Evolutionary conservation across 306 rosid genomes (phyloP).

Genomic region (Cicer arietinum): DNA sequence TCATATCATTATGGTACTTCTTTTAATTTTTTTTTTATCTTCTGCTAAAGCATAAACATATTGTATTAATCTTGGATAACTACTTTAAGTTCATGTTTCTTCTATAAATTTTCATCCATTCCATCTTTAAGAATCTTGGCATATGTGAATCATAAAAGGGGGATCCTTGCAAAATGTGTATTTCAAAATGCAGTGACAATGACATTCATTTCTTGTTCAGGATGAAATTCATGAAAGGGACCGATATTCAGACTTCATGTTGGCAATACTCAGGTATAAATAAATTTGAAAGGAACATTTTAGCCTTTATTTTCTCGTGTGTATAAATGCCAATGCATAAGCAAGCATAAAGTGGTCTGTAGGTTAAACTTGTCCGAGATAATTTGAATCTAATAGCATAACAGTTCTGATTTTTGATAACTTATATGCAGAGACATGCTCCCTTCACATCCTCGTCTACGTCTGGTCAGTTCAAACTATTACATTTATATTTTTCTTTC

Average conservation of each 20-base stretch:
- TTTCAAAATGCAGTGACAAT: constrained; percentile 33
- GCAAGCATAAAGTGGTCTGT: constrained; percentile 25
- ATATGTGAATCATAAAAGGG: constrained; percentile 28
- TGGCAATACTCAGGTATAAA: constrained; percentile 80
- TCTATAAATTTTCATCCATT: constrained; percentile 1
- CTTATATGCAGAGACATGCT: constrained; percentile 85
- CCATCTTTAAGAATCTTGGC: constrained; percentile 17
- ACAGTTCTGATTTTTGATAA: constrained; percentile 37
- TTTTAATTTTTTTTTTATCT: constrained; percentile 19
- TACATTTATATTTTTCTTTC: constrained; percentile 24
- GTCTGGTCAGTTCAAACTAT: constrained; percentile 71
- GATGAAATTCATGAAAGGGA: constrained; percentile 99
- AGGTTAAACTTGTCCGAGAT: constrained; percentile 27
- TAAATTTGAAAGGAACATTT: constrained; percentile 13
- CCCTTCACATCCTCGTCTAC: constrained; percentile 71
- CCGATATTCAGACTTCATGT: constrained; percentile 82
- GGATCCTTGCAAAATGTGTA: constrained; percentile 34
- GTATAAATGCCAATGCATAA: constrained; percentile 24
- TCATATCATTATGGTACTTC: constrained; percentile 87
- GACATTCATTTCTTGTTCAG: constrained; percentile 55
- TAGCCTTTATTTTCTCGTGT: constrained; percentile 31
- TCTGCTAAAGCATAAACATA: constrained; percentile 23
- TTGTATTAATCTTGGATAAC: constrained; percentile 24
- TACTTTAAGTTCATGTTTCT: constrained; percentile 21
- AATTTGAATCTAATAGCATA: constrained; percentile 27